These are phyloP conservation scores for Camelina hispida DNA, from an alignment of 345 rosid species.

Conservation along the genomic window DNA sequence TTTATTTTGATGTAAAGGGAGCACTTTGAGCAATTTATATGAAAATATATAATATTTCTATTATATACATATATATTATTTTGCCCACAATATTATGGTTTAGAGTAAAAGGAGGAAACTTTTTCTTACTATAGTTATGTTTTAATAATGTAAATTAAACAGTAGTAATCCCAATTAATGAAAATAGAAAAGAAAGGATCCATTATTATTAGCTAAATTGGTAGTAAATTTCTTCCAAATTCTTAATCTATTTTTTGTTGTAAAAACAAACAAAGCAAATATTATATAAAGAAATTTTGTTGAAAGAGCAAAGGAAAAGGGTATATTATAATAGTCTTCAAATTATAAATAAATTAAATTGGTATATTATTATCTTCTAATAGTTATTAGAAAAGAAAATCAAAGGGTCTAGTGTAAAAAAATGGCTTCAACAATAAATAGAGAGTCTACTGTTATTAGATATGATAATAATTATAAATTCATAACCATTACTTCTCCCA, in stretches of 20 bases:
- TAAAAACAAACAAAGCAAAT: no score
- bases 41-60: background rate
- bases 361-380: no score
- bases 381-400: no score
- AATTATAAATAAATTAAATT: no score
- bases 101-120: background rate
- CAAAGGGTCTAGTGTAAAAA: background rate
- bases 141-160: background rate
- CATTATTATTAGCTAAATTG: background rate
- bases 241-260: no score
- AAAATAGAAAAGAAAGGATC: background rate
- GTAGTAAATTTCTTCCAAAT: background rate
- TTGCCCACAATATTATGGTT: background rate
- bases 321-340: background rate
- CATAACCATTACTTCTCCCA: background rate
- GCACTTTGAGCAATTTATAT: background rate
- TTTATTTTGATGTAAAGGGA: background rate
- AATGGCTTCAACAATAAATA: background rate
- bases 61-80: no score
- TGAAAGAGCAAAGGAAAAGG: background rate
- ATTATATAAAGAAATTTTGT: background rate
- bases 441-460: background rate
- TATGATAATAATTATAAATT: background rate
- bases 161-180: background rate
- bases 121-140: background rate